Conservation (phyloP, 2,329 filamentous ascomycete genomes). For the Nemania abortiva region DNA sequence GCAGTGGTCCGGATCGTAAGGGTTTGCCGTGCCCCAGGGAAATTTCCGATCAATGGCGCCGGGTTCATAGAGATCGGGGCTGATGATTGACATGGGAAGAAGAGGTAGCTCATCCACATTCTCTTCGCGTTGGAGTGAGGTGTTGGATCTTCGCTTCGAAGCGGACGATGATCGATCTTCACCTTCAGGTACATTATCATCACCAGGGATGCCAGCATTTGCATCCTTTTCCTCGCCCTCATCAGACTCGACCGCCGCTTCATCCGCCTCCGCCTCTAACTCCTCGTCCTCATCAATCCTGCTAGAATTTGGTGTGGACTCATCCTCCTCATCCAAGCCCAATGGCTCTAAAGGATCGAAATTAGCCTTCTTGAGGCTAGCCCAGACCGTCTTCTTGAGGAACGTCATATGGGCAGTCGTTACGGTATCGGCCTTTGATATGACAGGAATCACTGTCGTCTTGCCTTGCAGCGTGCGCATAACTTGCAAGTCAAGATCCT, state of each 20-base stretch:
- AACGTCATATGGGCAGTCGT: conserved; percentile 95
- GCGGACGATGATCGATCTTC: conserved; percentile 56
- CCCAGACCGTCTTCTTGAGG: conserved; percentile 91
- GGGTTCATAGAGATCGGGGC: conserved; percentile 90
- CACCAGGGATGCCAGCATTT: conserved; percentile 31
- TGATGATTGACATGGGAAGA: conserved; percentile 91
- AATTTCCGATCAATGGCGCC: conserved; percentile 86
- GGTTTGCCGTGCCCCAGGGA: conserved; percentile 96
- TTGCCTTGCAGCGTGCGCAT: conserved; percentile 89
- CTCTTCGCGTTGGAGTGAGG: conserved; percentile 60
- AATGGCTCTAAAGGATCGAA: conserved; percentile 90
- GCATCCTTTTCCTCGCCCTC: conserved; percentile 45
- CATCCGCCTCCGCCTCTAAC: conserved; percentile 47
- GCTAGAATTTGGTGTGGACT: conserved; percentile 63
- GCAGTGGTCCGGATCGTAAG: conserved; percentile 90
- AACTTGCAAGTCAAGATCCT: conserved; percentile 90
- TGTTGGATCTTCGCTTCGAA: conserved; percentile 61
- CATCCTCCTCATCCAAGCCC: conserved; percentile 79
- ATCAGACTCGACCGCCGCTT: conserved; percentile 43
- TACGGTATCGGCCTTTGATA: conserved; percentile 96
- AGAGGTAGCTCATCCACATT: conserved; percentile 71
- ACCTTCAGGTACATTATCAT: conserved; percentile 51
- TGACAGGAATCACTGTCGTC: conserved; percentile 94
- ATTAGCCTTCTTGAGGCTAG: conserved; percentile 84
- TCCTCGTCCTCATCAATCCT: conserved; percentile 70